Evolutionary conservation across 495 filamentous ascomycete genomes (phyloP), one percentile per base, ranked within the genome.

Genomic region (Penicilliopsis zonata): DNA sequence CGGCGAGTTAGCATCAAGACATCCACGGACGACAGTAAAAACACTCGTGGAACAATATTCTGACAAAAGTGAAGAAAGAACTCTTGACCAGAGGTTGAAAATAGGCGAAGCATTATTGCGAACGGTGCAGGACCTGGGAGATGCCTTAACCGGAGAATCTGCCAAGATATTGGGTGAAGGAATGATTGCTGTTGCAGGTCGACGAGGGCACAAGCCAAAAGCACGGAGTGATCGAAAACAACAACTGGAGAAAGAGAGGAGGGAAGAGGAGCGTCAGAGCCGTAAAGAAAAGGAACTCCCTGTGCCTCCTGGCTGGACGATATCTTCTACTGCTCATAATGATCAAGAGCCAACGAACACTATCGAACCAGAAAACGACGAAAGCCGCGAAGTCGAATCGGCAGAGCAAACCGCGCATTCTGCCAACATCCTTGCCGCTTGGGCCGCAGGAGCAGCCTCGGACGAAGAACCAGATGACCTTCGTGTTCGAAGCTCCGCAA

Each of bases 61-160:
- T 12, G 80, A 87, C 43, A 56, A 65, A 16, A 49, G 47, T 22
- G 78, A 86, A 42, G 58, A 59, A 15, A 52, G 59, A 19, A 52
- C 52, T 0, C 66, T 83, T 9, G 81, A 87, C 42, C 65, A 74
- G 21, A 68, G 82, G 13, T 62, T 87, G 2, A 71, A 74, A 18
- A 69, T 86, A 33, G 83, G 80, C 30, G 82, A 90, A 49, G 75
- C 78, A 1, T 48, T 90, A 2, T 50, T 82, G 0, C 74, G 74
- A 36, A 76, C 79, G 2, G 66, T 83, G 3, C 70, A 86, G 45
- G 69, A 77, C 21, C 65, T 80, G 0, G 73, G 73, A 10, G 63
- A 71, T 31, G 71, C 67, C 0, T 66, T 82, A 35, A 59, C 63
- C 0, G 81, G 74, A 0, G 71, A 76, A 1, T 49, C 59, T 0